Evolutionary conservation across 495 filamentous ascomycete genomes (phyloP), one percentile per base, ranked within the genome.

Genomic region (Entonaema liquescens): DNA sequence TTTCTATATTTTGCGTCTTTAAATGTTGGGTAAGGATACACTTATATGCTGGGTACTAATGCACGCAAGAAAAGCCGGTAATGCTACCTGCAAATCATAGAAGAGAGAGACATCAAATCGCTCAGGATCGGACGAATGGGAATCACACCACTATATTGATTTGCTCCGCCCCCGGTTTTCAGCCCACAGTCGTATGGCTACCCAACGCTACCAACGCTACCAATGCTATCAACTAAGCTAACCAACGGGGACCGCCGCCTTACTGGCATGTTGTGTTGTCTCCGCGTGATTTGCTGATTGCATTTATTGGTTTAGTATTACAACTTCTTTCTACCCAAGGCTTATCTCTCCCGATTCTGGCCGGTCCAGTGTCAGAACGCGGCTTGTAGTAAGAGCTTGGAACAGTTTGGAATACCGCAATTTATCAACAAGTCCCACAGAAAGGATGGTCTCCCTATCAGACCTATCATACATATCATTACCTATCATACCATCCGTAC

Each of bases 111-210:
- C 49, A 36, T 56, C 54, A 62, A 67, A 53, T 61, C 56, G 61
- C 58, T 57, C 25, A 62, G 57, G 33, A 68, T 65, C 65, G 65
- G 70, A 68, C 70, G 70, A 73, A 73, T 73, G 64, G 57, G 70
- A 58, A 64, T 73, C 70, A 68, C 55, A 61, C 70, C 70, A 68
- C 61, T 59, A 38, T 29, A 29, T 53, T 67, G 42, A 57, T 52
- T 55, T 64, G 21, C 63, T 63, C 36, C 59, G 59, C 54, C 54
- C 47, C 35, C 55, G n/a, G 31, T 68, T 68, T 64, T 61, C 65
- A 44, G 40, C 55, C 56, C 70, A 73, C 50, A 3, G 65, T 68
- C 49, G 65, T 65, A 73, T 68, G 70, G 70, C 58, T 58, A 73
- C 65, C 65, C 57, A 65, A 72, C 70, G 25, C 25, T 28, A 28